Percentiles rank a stretch among this genome's conserved stretches.
Evolutionary conservation across 1,284 basidiomycete genomes (phyloP).

Genomic region (Omphalotus olearius): DNA sequence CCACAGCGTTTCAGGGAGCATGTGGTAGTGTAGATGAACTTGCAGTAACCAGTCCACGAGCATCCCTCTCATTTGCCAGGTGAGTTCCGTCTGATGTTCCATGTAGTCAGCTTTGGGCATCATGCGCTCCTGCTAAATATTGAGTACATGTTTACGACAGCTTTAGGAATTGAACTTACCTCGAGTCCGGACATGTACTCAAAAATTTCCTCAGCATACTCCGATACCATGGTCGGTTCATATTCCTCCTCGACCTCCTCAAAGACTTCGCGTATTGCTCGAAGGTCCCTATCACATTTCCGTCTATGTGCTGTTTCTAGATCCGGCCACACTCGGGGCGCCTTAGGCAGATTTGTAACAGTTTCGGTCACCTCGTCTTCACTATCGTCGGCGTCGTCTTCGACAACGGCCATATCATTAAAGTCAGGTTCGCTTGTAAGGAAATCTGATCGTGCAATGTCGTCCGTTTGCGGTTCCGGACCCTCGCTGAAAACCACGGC

Average conservation of each 20-base stretch:
- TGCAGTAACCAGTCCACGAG: slow-evolving; percentile 98
- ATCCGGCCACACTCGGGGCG: slow-evolving; percentile 64
- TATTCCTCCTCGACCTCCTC: slow-evolving; percentile 80
- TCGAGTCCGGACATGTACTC: slow-evolving; percentile 92
- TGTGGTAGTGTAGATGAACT: slow-evolving; percentile 95
- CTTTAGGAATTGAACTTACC: slow-evolving; percentile 42
- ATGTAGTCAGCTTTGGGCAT: slow-evolving; percentile 97
- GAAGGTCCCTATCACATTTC: slow-evolving; percentile 55
- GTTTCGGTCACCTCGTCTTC: slow-evolving; percentile 22
- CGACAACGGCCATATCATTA: slow-evolving; percentile 50
- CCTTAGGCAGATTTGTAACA: slow-evolving; percentile 30
- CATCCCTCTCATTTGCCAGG: slow-evolving; percentile 94
- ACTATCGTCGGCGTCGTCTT: slow-evolving; percentile 39
- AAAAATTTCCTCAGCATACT: slow-evolving; percentile 98
- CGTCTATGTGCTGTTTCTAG: slow-evolving; percentile 54
- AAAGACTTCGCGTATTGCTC: slow-evolving; percentile 68
- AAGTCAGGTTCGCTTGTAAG: slow-evolving; percentile 51
- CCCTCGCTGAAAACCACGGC: slow-evolving; percentile 28
- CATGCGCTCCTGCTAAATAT: slow-evolving; percentile 58
- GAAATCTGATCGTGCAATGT: slow-evolving; percentile 31
- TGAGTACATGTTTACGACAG: slow-evolving; percentile 10
- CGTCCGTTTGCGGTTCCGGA: slow-evolving; percentile 40
- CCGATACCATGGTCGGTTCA: slow-evolving; percentile 97
- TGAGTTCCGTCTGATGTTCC: slow-evolving; percentile 91
- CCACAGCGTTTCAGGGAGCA: slow-evolving; percentile 98